Evolutionary conservation across 164 flowering plant species (phyloP).

Genomic region (Aristolochia fimbriata): DNA sequence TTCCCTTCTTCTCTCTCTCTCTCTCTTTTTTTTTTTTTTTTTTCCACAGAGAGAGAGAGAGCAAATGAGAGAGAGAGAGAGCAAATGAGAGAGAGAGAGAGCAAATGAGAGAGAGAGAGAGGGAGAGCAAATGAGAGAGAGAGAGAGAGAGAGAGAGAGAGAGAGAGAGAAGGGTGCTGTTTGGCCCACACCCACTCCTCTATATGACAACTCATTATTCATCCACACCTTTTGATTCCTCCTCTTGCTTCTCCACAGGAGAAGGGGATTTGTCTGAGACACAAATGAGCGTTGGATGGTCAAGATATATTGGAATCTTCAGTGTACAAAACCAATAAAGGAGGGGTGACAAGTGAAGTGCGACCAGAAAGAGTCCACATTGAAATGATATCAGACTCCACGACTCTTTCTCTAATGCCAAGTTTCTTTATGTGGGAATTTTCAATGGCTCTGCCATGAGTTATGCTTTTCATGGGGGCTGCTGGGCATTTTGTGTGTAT

Average conservation of each 20-base stretch:
- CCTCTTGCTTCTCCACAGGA: constrained; percentile 5
- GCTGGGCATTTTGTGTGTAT: constrained; percentile 15
- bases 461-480: constrained; percentile 4
- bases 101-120: too few relatives aligned
- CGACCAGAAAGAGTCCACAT: constrained; percentile 15
- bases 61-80: too few relatives aligned
- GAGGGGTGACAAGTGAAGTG: not conserved
- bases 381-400: constrained; percentile 20
- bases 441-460: constrained; percentile 30
- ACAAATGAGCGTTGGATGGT: constrained; percentile 19
- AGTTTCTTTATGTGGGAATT: constrained; percentile 25
- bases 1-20: not conserved
- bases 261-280: constrained; percentile 11
- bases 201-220: too few relatives aligned
- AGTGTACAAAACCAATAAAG: not conserved
- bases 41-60: too few relatives aligned
- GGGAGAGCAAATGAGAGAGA: too few relatives aligned
- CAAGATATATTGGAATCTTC: constrained; percentile 12
- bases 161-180: too few relatives aligned
- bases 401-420: not conserved
- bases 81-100: too few relatives aligned
- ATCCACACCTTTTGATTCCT: constrained; percentile 12
- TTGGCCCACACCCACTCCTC: constrained; percentile 14
- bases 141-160: too few relatives aligned
- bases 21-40: too few relatives aligned